Evolutionary conservation across 1,284 basidiomycete genomes (phyloP).

Genomic region (Laetiporus sulphureus): DNA sequence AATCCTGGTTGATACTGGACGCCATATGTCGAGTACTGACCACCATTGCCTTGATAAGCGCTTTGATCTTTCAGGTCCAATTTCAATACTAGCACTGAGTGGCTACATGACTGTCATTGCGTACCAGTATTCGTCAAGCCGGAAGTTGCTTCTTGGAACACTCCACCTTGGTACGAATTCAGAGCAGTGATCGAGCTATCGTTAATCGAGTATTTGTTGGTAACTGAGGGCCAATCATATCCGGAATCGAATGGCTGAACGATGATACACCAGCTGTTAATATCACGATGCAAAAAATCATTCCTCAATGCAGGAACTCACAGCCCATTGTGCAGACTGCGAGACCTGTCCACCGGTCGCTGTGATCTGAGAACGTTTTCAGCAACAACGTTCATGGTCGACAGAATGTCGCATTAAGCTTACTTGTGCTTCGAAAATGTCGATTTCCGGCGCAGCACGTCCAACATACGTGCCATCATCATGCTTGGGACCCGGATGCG

Average conservation of each 20-base stretch:
- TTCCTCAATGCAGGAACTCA: constrained; percentile 14
- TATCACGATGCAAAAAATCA: neutral
- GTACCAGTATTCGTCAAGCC: constrained; percentile 23
- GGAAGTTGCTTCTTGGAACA: constrained; percentile 44
- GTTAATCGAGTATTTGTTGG: constrained; percentile 37
- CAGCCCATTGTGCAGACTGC: constrained; percentile 40
- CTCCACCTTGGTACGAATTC: constrained; percentile 49
- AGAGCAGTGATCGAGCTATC: constrained; percentile 35
- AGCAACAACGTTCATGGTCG: constrained; percentile 17
- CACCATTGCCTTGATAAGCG: constrained; percentile 37
- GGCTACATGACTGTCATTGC: no score
- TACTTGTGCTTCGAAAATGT: constrained; percentile 57
- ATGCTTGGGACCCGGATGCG: constrained; percentile 75
- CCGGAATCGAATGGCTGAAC: constrained; percentile 41
- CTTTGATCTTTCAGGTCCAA: constrained; percentile 32
- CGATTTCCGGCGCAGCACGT: constrained; percentile 83
- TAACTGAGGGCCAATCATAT: constrained; percentile 36
- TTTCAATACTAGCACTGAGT: no score
- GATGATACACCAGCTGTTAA: neutral
- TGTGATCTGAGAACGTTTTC: constrained; percentile 48
- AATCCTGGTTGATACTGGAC: constrained; percentile 52
- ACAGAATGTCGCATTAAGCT: neutral
- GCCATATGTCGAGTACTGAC: constrained; percentile 51
- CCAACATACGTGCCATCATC: constrained; percentile 60
- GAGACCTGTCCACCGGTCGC: constrained; percentile 35